Evolutionary conservation across 768 basidiomycete species (phyloP).

Genomic region (Tricholoma furcatifolium): DNA sequence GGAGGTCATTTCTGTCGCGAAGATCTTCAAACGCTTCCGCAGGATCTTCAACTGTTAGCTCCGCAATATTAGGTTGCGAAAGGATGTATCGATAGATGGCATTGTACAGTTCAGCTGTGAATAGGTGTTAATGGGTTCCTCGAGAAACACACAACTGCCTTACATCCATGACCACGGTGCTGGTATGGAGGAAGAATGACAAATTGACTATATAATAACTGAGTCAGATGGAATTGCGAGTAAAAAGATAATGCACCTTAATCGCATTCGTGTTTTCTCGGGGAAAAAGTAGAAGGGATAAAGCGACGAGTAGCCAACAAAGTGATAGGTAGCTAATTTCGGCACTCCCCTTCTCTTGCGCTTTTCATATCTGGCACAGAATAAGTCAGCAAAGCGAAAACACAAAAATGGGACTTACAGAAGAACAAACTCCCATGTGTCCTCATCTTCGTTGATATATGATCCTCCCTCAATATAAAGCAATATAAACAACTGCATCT

Average conservation of each 20-base stretch:
- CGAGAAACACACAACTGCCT: constrained; percentile 26
- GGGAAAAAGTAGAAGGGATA: constrained; percentile 97
- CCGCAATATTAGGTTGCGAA: constrained; percentile 68
- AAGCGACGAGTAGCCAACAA: constrained; percentile 90
- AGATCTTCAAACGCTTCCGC: constrained; percentile 98
- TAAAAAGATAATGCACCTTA: constrained; percentile 56
- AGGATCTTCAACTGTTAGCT: constrained; percentile 96
- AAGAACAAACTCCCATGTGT: constrained; percentile 89
- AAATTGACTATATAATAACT: constrained; percentile 70
- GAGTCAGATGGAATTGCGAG: constrained; percentile 4
- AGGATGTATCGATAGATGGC: constrained; percentile 81
- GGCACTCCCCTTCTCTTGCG: constrained; percentile 57
- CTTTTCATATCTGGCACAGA: constrained; percentile 70
- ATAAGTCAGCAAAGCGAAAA: background rate
- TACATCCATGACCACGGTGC: constrained; percentile 87
- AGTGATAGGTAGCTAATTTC: constrained; percentile 73
- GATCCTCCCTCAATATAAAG: constrained; percentile 96
- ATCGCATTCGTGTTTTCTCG: constrained; percentile 80
- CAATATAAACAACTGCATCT: constrained; percentile 93
- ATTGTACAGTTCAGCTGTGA: constrained; percentile 79
- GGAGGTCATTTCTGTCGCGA: constrained; percentile 87
- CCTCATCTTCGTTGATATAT: constrained; percentile 92
- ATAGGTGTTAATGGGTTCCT: background rate
- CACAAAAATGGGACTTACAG: constrained; percentile 51
- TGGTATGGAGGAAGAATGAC: constrained; percentile 91